Base-by-base conservation (phyloP, 345 rosid genomes). In the Gossypium stocksii region DNA sequence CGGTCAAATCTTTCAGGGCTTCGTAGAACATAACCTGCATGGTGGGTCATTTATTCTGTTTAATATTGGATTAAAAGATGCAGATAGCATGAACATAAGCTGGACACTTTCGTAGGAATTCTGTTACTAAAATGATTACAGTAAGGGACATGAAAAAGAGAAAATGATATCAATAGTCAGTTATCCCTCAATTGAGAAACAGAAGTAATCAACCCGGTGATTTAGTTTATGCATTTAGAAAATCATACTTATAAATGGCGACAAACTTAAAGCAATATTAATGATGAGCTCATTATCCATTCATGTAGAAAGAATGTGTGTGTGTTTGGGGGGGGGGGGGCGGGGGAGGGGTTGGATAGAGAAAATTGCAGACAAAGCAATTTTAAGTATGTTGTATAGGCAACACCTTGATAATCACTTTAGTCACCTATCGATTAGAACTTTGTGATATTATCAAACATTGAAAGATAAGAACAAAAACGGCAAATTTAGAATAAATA, bases 21-120 rank as follows among this genome's bases (percentile, higher is more conserved):
- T 94, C 98, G 74, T 94, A 94, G 66, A 89, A 90, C 92, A 90
- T 65, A 65, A 94, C 97, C 98, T 94, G 84, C 74, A 74, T 69
- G 46, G 25, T n/a, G 48, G 61, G 61, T 27, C 61, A 70, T n/a
- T 54, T 34, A 70, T 38, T 7, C n/a, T 10, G 34, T 6, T 54
- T 19, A 70, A 27, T 29, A 19, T 9, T 54, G 74, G 41, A 70
- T 13, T 49, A 10, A 53, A 67, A 70, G 27, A 54, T 12, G 29
- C n/a, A 16, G 9, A 34, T 53, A 34, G 34, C 9, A 29, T 11
- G 34, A n/a, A 54, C 34, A 60, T 17, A 58, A 22, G 67, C 53
- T 58, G 51, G 66, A 72, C 6, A 57, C 23, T 25, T 22, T 15
- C 56, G 25, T 17, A 17, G 45, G 41, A 72, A 57, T 8, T 53